phyloP scores from a whole-genome alignment of 179 eudicot genomes.

The Monotropa hypopitys region DNA sequence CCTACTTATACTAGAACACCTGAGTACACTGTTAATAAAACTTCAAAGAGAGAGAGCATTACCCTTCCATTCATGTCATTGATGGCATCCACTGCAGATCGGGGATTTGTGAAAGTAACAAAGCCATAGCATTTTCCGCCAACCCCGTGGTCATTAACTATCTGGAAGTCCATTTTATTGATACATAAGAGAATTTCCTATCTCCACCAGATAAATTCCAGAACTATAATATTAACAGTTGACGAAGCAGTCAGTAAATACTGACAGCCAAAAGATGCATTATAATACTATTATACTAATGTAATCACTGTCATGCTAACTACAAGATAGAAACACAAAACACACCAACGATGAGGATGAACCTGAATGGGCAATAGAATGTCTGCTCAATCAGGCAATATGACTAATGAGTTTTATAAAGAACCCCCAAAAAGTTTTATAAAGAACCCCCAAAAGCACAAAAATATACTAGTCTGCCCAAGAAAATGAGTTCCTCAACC shows the following conservation, averaged over 20 bases:
- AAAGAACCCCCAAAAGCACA: not conserved
- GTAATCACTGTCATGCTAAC: not conserved
- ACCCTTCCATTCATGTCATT: constrained; percentile 88
- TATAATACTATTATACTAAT: not conserved
- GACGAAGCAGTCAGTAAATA: not conserved
- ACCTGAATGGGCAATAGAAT: not conserved
- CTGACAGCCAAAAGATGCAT: not conserved
- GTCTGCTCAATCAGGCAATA: not conserved
- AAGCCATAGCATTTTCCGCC: constrained; percentile 93
- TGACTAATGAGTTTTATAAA: not conserved
- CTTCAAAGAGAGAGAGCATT: constrained; percentile 3
- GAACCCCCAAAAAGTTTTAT: not conserved
- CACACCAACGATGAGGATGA: not conserved
- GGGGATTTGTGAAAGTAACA: constrained; percentile 79
- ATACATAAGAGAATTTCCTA: not conserved
- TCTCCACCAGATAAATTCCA: not conserved
- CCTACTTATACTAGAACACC: not conserved
- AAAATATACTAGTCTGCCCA: no score
- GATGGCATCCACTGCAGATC: constrained; percentile 74
- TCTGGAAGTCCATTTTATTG: constrained; percentile 25
- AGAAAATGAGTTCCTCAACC: not conserved
- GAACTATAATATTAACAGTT: not conserved
- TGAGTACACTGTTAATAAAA: not conserved
- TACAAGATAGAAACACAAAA: not conserved
- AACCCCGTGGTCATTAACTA: constrained; percentile 55